Evolutionary conservation across 768 basidiomycete species (phyloP), one percentile per base, ranked within the genome.

Genomic region (Russula emetica): DNA sequence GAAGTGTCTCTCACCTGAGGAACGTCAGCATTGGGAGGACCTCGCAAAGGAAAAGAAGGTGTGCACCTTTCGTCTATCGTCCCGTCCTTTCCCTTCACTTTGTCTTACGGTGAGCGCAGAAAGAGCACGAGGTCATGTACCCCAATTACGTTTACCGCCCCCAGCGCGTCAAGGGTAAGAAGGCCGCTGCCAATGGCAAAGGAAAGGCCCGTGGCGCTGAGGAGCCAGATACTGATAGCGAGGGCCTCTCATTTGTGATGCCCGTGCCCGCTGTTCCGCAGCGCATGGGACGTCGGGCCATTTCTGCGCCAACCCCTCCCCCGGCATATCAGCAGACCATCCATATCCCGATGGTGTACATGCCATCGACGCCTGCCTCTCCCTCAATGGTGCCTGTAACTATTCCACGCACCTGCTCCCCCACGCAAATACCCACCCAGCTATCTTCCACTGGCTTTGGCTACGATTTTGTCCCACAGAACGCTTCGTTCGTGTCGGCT

Each of bases 71-170:
- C 22, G 9, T 24, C 18, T 18, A 11, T 13, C 32, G 1, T 82
- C 78, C 5, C 26, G 3, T n/a, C 8, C n/a, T 16, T n/a, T 24
- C 26, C 18, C 18, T 26, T 30, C 32, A 16, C 7, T 34, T 55
- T 67, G 86, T 87, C 22, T 30, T 18, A 85, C 84, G 78, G 16
- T 83, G 85, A 75, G 84, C 83, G 78, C 88, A 90, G 80, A 83
- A 82, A 76, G 87, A 90, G 77, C 89, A 90, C 73, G 87, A 87
- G 76, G 76, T 79, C 71, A 76, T 84, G 78, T 86, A 89, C 68
- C 88, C 89, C 69, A 80, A 85, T 73, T 90, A 90, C 74, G 87
- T 90, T 32, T 90, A 90, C 71, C 85, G 88, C 10, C 88, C 88
- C 0, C 87, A 88, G 74, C 79, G 87, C 58, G 68, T 71, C 74